Conservation (phyloP, 306 rosid genomes). For the apple (Malus domestica) region ASM211411v1 NC_041796.1:24286001-24286500, state of each 20-base stretch:
- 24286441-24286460: too few species aligned
- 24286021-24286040: too few species aligned
- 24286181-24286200: neutral
- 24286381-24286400: rapidly evolving
- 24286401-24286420: too few species aligned
- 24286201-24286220: neutral
- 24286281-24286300: neutral
- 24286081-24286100: too few species aligned
- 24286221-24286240: too few species aligned
- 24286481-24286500: too few species aligned
- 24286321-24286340: rapidly evolving
- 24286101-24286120: neutral
- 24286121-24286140: neutral
- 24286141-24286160: neutral
- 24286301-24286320: neutral
- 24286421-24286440: too few species aligned
- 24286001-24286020: too few species aligned
- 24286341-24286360: rapidly evolving
- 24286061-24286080: too few species aligned
- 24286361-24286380: too few species aligned
- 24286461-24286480: too few species aligned
- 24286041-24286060: too few species aligned
- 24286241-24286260: neutral
- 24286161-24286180: neutral
- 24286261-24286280: neutral